phyloP scores from a whole-genome alignment of 2,329 filamentous ascomycete species.

The Biscogniauxia sp. region DNA sequence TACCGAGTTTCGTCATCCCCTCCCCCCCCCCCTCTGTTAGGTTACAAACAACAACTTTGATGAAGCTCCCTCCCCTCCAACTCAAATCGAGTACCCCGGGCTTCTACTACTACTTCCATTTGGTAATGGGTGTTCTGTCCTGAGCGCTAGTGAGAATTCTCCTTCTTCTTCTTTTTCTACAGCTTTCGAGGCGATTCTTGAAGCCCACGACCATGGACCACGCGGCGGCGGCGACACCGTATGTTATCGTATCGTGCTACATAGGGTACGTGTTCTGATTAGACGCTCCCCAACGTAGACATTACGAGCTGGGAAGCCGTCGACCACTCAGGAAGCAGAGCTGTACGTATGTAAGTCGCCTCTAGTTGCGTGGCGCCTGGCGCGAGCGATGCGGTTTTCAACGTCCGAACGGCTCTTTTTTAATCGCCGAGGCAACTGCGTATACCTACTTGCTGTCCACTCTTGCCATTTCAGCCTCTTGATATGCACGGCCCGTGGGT shows the following conservation, averaged over 20 bases:
- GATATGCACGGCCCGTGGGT: not conserved
- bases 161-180: not conserved
- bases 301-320: too few species aligned
- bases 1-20: too few species aligned
- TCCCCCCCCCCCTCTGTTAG: too few species aligned
- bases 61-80: too few species aligned
- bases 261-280: too few species aligned
- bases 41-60: too few species aligned
- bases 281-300: not conserved
- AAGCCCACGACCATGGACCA: not conserved
- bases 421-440: not conserved
- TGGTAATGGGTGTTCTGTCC: too few species aligned
- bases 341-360: too few species aligned
- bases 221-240: not conserved
- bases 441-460: not conserved
- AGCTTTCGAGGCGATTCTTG: not conserved
- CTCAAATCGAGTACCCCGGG: not conserved
- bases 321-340: too few species aligned
- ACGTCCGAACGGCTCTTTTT: not conserved
- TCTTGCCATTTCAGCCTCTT: not conserved
- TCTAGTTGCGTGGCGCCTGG: too few species aligned
- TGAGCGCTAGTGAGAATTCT: not conserved
- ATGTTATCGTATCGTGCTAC: not conserved
- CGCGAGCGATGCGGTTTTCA: not conserved
- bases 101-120: not conserved